A percentile compares a stretch with the other conserved stretches of the same genome.
Conservation (phyloP, 148 eudicot species). For the Diospyros lotus region DNA sequence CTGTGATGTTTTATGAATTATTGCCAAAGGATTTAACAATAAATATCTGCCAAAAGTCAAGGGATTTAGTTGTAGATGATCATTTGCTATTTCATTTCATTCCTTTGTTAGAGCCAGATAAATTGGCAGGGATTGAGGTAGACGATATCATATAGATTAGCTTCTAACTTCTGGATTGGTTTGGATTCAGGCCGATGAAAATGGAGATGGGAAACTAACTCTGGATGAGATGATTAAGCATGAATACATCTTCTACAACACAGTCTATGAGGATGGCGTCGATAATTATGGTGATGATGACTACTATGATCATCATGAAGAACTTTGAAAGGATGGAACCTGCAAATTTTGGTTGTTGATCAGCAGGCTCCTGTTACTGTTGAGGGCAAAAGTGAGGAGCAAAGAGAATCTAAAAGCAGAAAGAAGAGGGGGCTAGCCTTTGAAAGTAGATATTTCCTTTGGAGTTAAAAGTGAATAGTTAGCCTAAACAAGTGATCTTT, state of each 20-base stretch:
- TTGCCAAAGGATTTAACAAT: no score
- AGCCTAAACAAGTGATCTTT: no score
- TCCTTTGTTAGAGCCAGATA: no score
- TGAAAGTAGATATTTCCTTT: no score
- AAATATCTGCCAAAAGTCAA: no score
- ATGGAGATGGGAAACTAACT: slow-evolving; percentile 18
- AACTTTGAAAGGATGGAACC: slow-evolving; percentile 10
- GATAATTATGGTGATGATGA: not conserved
- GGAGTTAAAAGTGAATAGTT: no score
- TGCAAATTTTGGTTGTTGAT: no score
- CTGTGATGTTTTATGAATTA: not conserved
- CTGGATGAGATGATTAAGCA: slow-evolving; percentile 22
- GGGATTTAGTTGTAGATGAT: no score
- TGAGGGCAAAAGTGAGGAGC: not conserved
- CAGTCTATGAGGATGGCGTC: slow-evolving; percentile 9
- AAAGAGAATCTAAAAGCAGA: not conserved
- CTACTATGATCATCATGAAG: slow-evolving; percentile 15
- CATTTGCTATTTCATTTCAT: no score
- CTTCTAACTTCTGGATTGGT: not conserved
- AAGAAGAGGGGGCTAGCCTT: not conserved
- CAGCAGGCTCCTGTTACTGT: no score
- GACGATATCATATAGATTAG: no score
- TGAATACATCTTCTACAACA: slow-evolving; percentile 16
- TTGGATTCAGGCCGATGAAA: slow-evolving; percentile 16
- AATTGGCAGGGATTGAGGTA: no score